Base-by-base conservation (phyloP, 139 green algal species). In the Raphidocelis subcapitata region DNA sequence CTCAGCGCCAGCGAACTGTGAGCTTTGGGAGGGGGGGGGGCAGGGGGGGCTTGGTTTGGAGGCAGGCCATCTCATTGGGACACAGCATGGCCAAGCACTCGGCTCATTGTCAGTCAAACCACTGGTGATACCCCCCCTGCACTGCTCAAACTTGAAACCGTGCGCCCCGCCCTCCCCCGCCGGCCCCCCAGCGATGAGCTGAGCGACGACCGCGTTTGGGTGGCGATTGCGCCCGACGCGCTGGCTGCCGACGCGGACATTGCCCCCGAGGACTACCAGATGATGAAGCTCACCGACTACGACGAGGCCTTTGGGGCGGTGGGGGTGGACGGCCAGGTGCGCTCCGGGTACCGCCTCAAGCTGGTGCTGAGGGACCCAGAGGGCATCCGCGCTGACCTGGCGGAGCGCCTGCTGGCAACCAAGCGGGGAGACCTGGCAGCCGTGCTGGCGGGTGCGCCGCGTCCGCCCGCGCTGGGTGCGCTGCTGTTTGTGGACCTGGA, bases 361-460 rank as follows among this genome's bases (percentile, higher is more conserved):
- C 51, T 78, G 2, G 72, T 78, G 72, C 41, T 78, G 26, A 62
- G 72, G 46, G 72, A 78, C 23, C 41, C 44, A 35, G 47, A 32
- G 3, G 62, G 62, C 31, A 72, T 78, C n/a, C 41, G 47, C 3
- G 62, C 71, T 23, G 72, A 78, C 36, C 51, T 78, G 5, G 14
- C 26, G 32, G 62, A 32, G 51, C 57, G 60, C 62, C 64, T 79
- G 41, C 31, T 72, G 16, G 49, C 36, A 4, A n/a, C 72, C 14
- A 78, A 78, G 63, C 62, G 72, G 29, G 46, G 51, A 31, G 72
- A 78, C 32, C 63, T 78, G 52, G 52, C 63, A 21, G 72, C 24
- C 31, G 62, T 66, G 35, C 21, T 78, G 5, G 32, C 32, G 15
- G 72, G 72, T 8, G 20, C 28, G 3, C 35, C 21, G 8, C 18